Conservation (phyloP, 2,329 filamentous ascomycete species). For the Trichophyton rubrum region DNA sequence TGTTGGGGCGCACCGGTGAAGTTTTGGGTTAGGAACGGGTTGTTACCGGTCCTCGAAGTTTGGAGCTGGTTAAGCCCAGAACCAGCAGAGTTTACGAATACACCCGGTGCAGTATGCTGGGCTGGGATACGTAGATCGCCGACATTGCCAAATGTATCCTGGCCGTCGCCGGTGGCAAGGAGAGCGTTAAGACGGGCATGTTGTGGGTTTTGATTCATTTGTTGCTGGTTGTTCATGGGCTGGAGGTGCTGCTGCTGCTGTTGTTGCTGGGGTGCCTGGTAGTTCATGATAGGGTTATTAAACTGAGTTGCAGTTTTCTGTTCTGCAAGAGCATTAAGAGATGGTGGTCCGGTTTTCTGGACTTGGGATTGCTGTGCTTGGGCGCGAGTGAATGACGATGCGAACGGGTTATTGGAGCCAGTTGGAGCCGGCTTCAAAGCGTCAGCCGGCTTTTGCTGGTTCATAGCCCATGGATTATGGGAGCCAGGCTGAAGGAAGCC, state of each 20-base stretch:
- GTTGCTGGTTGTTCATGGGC: slow-evolving; percentile 23
- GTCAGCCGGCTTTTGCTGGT: slow-evolving; percentile 41
- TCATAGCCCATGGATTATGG: slow-evolving; percentile 85
- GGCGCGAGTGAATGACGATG: slow-evolving; percentile 51
- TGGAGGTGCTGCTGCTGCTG: slow-evolving; percentile 21
- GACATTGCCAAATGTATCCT: slow-evolving; percentile 97
- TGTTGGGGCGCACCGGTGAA: slow-evolving; percentile 55
- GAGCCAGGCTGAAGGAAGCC: slow-evolving; percentile 59
- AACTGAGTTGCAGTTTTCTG: slow-evolving; percentile 63
- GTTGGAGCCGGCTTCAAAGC: slow-evolving; percentile 71
- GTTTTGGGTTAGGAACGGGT: slow-evolving; percentile 77
- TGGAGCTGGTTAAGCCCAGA: slow-evolving; percentile 63
- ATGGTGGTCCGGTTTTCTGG: slow-evolving; percentile 49
- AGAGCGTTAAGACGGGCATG: slow-evolving; percentile 71
- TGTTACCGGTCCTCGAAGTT: slow-evolving; percentile 57
- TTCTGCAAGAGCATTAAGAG: slow-evolving; percentile 65
- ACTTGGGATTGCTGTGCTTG: slow-evolving; percentile 44
- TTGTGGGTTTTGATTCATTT: slow-evolving; percentile 40
- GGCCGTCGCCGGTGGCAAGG: slow-evolving; percentile 74
- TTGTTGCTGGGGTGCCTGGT: slow-evolving; percentile 34
- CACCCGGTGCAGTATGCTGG: slow-evolving; percentile 91
- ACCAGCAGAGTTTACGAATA: slow-evolving; percentile 91
- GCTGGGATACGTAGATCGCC: slow-evolving; percentile 89
- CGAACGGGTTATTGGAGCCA: slow-evolving; percentile 96
- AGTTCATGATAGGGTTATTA: slow-evolving; percentile 38